Base-by-base conservation (phyloP, 2,329 filamentous ascomycete genomes). In the Arthrobotrys pseudoclavata region DNA sequence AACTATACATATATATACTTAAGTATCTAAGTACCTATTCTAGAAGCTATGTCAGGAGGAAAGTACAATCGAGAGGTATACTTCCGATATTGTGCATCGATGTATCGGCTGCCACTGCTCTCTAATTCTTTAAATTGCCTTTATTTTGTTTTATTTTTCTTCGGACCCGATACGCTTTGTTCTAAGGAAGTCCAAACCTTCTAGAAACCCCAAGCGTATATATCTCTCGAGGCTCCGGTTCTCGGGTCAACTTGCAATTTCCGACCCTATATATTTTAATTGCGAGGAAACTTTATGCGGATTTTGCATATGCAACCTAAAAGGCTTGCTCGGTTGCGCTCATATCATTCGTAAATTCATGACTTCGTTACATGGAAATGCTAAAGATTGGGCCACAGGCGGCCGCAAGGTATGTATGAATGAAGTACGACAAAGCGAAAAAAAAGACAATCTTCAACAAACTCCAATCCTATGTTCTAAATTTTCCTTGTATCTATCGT, bases 291-390 rank as follows among this genome's bases (percentile, higher is more conserved):
- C 5, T 15, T 40, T 40, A 40, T 1, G 37, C 12, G 10, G 13
- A 40, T 2, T 40, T 40, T 40, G 37, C 15, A 40, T 40, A 40
- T 60, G 31, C 12, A 60, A 42, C 20, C 55, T 10, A 52, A 29
- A 24, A 68, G 48, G 29, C 18, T 26, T 68, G 50, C 22, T 47
- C 13, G 55, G 13, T 48, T n/a, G 37, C 55, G 20, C 48, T 67
- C 63, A 67, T 55, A 55, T 69, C 37, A 60, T 69, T 69, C 50
- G 26, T 69, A 60, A 60, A 15, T 34, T 60, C 55, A 42, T 60
- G 22, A 55, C 34, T 67, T 67, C 63, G 47, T 67, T 26, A 66
- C 55, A 67, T 40, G 29, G 40, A 67, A 53, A 29, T 67, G 47
- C 48, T 55, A 40, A 18, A 67, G 10, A 15, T 13, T 22, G 13